Evolutionary conservation across 1,284 basidiomycete species (phyloP).

Genomic region (Volvariella volvacea): DNA sequence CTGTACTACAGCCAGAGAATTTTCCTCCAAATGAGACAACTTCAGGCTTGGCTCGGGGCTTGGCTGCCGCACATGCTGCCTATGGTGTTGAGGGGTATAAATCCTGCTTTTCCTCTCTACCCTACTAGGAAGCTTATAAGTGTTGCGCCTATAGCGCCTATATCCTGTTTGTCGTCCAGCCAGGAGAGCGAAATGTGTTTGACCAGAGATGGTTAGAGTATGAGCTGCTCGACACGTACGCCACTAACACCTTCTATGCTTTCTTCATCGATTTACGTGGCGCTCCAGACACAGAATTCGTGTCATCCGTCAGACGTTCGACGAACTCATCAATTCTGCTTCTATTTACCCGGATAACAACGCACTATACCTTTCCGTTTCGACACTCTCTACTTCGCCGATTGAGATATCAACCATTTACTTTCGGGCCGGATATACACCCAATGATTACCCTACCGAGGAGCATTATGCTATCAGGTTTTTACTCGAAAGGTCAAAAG

Average conservation of each 20-base stretch:
- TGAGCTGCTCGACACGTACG: constrained; percentile 69
- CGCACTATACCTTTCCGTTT: not conserved
- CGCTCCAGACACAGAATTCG: constrained; percentile 62
- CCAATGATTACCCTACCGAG: constrained; percentile 69
- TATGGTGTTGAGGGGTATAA: constrained; percentile 56
- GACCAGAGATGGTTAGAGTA: constrained; percentile 92
- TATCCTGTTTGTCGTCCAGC: constrained; percentile 87
- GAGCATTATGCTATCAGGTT: constrained; percentile 67
- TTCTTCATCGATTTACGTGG: constrained; percentile 1
- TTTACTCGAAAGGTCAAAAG: constrained; percentile 69
- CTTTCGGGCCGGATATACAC: constrained; percentile 85
- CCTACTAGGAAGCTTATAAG: constrained; percentile 7
- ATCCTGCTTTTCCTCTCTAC: not conserved
- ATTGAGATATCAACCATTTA: constrained; percentile 81
- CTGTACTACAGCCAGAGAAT: constrained; percentile 47
- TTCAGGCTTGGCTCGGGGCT: constrained; percentile 63
- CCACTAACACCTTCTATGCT: constrained; percentile 9
- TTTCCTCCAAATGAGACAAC: constrained; percentile 77
- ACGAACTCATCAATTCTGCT: constrained; percentile 52
- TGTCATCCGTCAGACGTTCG: constrained; percentile 70
- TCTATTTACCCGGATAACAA: constrained; percentile 38
- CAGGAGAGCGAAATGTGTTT: constrained; percentile 91
- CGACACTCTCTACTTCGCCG: constrained; percentile 13
- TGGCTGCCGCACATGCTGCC: constrained; percentile 75
- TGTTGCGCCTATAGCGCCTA: constrained; percentile 43